Evolutionary conservation across 805 yeast genomes (phyloP).

Genomic region (Hanseniaspora meyeri): DNA sequence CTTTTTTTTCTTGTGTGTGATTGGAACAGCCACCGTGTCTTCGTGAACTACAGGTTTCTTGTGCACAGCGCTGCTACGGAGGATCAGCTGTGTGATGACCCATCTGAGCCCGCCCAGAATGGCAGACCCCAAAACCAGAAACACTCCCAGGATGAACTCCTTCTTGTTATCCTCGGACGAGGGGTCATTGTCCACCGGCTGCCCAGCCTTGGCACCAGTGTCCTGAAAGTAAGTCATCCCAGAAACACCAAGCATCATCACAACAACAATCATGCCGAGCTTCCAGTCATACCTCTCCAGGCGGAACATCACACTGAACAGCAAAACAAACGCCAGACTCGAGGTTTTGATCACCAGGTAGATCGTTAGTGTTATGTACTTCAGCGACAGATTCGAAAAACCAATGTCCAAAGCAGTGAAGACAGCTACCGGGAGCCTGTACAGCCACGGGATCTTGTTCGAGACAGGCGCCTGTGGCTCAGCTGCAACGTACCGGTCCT

Average conservation of each 20-base stretch:
- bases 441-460: conserved; percentile 21
- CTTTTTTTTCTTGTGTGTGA: conserved; percentile 32
- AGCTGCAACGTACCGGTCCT: neutral
- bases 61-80: conserved; percentile 29
- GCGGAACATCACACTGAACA: conserved; percentile 74
- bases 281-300: conserved; percentile 64
- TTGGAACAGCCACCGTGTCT: neutral
- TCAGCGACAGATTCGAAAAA: conserved; percentile 70
- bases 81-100: conserved; percentile 81
- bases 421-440: conserved; percentile 69
- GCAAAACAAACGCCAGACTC: conserved; percentile 71
- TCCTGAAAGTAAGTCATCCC: conserved; percentile 64
- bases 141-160: conserved; percentile 42
- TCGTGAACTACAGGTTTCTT: conserved; percentile 35
- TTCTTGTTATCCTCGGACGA: conserved; percentile 17
- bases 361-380: conserved; percentile 65
- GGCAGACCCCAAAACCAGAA: conserved; percentile 64
- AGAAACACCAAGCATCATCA: conserved; percentile 75
- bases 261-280: conserved; percentile 51
- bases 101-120: conserved; percentile 83
- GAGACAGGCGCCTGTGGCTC: neutral
- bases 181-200: too few relatives aligned
- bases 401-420: conserved; percentile 94
- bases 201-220: neutral
- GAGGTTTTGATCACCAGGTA: conserved; percentile 92